Evolutionary conservation across 371 early-diverging fungal genomes (phyloP).

Genomic region (Dentiscutata heterogama): DNA sequence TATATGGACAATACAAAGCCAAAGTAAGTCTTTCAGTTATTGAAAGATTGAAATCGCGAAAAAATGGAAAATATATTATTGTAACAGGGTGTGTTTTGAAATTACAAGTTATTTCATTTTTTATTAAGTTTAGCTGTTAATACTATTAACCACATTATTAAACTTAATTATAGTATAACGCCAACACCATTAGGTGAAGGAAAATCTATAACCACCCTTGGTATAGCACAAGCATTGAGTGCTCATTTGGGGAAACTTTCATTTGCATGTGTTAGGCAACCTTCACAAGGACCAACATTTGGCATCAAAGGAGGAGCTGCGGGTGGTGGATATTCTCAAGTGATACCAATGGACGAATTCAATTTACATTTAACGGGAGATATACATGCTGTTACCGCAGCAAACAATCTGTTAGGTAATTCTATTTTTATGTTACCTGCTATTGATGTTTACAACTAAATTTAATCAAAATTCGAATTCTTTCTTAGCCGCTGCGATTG

Average conservation of each 20-base stretch:
- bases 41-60: slow-evolving; percentile 79
- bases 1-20: slow-evolving; percentile 90
- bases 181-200: slow-evolving; percentile 98
- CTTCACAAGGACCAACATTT: slow-evolving; percentile 97
- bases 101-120: background rate
- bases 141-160: background rate
- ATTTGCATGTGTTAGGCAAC: slow-evolving; percentile 97
- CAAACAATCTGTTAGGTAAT: slow-evolving; percentile 82
- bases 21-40: slow-evolving; percentile 88
- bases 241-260: slow-evolving; percentile 89
- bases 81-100: slow-evolving; percentile 82
- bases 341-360: slow-evolving; percentile 99
- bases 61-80: slow-evolving; percentile 93
- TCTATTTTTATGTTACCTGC: slow-evolving; percentile 43
- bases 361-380: slow-evolving; percentile 98
- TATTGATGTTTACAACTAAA: slow-evolving; percentile 15
- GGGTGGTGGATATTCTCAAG: slow-evolving; percentile 97
- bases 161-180: slow-evolving; percentile 74
- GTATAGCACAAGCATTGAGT: slow-evolving; percentile 93
- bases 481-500: slow-evolving; percentile 92
- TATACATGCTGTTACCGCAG: slow-evolving; percentile 97
- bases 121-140: background rate
- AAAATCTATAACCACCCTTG: slow-evolving; percentile 96
- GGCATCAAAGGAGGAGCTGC: slow-evolving; percentile 99
- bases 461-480: background rate